These are phyloP conservation scores for Pulicaria dysenterica DNA, from an alignment of 129 eudicot species.

Conservation along the genomic window DNA sequence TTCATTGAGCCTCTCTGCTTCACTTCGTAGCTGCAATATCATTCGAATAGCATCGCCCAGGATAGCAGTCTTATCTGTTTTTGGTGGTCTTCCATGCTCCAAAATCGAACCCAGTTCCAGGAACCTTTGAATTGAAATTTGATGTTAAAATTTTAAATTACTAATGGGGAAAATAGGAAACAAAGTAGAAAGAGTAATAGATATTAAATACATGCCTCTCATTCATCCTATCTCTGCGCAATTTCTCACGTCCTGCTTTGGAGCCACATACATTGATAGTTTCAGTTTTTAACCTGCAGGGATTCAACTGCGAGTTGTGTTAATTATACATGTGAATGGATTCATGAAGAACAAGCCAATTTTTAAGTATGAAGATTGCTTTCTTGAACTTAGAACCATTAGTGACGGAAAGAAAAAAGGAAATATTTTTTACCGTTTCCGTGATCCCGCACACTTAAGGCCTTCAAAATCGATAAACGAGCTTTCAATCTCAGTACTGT, in stretches of 20 bases:
- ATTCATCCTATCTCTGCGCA: constrained; percentile 67
- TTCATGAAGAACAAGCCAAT: not conserved
- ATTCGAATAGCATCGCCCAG: constrained; percentile 67
- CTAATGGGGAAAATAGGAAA: not conserved
- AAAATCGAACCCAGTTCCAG: constrained; percentile 63
- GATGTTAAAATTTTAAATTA: constrained; percentile 13
- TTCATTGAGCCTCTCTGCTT: constrained; percentile 60
- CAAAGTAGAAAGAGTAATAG: not conserved
- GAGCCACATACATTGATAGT: constrained; percentile 49
- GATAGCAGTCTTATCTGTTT: constrained; percentile 67
- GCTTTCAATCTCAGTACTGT: constrained; percentile 60
- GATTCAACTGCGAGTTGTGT: constrained; percentile 23
- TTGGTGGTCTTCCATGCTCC: constrained; percentile 83
- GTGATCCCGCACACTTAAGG: constrained; percentile 49
- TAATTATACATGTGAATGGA: constrained; percentile 10
- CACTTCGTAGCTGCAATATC: constrained; percentile 62
- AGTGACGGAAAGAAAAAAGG: not conserved
- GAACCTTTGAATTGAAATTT: constrained; percentile 48
- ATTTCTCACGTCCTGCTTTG: constrained; percentile 77
- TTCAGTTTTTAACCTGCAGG: constrained; percentile 58
- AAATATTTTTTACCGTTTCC: constrained; percentile 51
- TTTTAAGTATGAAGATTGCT: not conserved
- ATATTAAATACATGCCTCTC: constrained; percentile 60
- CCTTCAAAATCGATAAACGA: constrained; percentile 51
- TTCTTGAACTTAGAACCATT: not conserved